These are phyloP conservation scores for Fusarium palustre DNA, from an alignment of 2,329 filamentous ascomycete species.

Conservation along the genomic window DNA sequence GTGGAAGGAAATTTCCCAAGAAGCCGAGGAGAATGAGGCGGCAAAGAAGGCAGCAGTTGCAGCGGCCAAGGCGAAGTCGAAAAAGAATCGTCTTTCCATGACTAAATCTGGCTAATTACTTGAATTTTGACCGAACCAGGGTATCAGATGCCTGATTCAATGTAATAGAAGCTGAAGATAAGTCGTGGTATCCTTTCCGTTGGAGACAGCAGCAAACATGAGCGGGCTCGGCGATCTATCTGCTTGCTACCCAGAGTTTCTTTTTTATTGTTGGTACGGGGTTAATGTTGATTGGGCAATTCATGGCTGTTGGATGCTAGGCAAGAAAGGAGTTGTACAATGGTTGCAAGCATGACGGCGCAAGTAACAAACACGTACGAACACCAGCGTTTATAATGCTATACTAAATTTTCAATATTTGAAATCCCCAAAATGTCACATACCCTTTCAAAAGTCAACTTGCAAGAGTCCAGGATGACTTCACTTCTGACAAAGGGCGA, in stretches of 20 bases:
- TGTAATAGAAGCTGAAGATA: background rate
- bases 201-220: conserved; percentile 24
- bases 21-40: conserved; percentile 58
- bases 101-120: conserved; percentile 40
- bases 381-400: conserved; percentile 37
- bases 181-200: background rate
- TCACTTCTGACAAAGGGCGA: background rate
- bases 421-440: background rate
- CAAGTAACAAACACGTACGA: conserved; percentile 36
- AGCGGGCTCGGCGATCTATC: conserved; percentile 22
- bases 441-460: no score
- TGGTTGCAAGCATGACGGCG: conserved; percentile 30
- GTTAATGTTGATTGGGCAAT: conserved; percentile 35
- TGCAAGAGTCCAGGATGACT: background rate
- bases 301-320: conserved; percentile 24
- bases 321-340: conserved; percentile 32
- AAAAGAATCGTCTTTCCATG: conserved; percentile 59
- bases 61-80: conserved; percentile 54
- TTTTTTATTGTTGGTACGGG: conserved; percentile 15
- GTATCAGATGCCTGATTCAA: background rate
- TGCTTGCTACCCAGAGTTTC: conserved; percentile 8
- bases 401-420: conserved; percentile 1
- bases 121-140: background rate
- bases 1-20: conserved; percentile 85
- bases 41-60: conserved; percentile 55